Conservation (phyloP, 2,329 filamentous ascomycete genomes). For the Dothistroma septosporum region DNA sequence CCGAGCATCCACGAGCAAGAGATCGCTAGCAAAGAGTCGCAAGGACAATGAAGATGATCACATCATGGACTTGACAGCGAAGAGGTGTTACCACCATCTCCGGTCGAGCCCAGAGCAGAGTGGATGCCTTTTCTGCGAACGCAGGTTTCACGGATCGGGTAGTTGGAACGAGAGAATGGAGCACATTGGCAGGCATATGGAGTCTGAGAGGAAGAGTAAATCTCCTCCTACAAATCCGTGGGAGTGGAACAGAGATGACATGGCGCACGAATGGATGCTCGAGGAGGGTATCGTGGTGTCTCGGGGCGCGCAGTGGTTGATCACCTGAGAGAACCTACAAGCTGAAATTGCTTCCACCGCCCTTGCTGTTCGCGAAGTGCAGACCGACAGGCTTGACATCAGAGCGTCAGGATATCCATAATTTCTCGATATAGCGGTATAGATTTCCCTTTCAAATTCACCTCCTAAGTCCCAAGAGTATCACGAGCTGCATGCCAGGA, state of each 20-base stretch:
- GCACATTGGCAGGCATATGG: conserved; percentile 77
- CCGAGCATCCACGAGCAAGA: conserved; percentile 35
- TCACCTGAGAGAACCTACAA: background rate
- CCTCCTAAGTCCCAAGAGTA: background rate
- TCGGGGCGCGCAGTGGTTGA: background rate
- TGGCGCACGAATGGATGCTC: conserved; percentile 39
- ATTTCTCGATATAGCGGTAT: background rate
- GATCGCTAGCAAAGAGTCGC: conserved; percentile 26
- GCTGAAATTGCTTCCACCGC: background rate
- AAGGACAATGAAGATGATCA: conserved; percentile 19
- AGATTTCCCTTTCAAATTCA: background rate
- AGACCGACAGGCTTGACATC: background rate
- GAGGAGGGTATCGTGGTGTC: conserved; percentile 36
- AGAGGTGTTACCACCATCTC: conserved; percentile 58
- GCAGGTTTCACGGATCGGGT: conserved; percentile 57
- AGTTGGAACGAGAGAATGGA: conserved; percentile 84
- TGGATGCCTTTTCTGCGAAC: conserved; percentile 61
- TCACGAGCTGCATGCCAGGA: background rate
- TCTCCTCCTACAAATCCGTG: conserved; percentile 27
- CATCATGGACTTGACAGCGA: conserved; percentile 48
- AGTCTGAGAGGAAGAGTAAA: conserved; percentile 48
- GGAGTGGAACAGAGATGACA: conserved; percentile 36
- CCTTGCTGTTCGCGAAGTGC: background rate
- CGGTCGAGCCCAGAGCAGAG: conserved; percentile 60
- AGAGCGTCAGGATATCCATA: background rate